Percentiles rank a stretch among this genome's conserved stretches.
Evolutionary conservation across 2,329 filamentous ascomycete genomes (phyloP).

Genomic region (Gremmenia infestans): DNA sequence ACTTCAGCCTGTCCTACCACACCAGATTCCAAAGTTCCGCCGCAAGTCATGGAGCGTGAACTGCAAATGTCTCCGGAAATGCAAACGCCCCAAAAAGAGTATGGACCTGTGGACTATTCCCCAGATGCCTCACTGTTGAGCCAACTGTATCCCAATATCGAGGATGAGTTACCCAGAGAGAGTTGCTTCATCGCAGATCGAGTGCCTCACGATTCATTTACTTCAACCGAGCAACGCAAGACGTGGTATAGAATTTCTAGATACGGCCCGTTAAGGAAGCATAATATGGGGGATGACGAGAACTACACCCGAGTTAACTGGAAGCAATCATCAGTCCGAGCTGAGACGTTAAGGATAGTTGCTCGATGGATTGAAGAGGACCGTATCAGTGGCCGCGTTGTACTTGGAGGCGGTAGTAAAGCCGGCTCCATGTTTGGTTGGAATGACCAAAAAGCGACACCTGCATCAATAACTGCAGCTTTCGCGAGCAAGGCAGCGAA

Average conservation of each 20-base stretch:
- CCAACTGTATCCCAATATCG: slow-evolving; percentile 25
- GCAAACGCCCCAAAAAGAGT: slow-evolving; percentile 1
- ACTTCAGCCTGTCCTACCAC: background rate
- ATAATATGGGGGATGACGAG: slow-evolving; percentile 53
- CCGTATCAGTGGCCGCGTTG: slow-evolving; percentile 48
- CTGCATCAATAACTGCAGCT: slow-evolving; percentile 41
- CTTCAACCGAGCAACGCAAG: slow-evolving; percentile 52
- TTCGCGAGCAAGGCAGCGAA: slow-evolving; percentile 19
- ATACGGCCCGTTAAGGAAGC: slow-evolving; percentile 51
- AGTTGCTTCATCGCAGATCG: slow-evolving; percentile 26
- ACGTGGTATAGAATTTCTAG: slow-evolving; percentile 62
- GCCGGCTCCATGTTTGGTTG: slow-evolving; percentile 55
- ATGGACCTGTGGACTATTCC: slow-evolving; percentile 22
- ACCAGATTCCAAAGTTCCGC: background rate
- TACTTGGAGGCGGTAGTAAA: slow-evolving; percentile 41
- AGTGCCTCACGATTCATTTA: slow-evolving; percentile 44
- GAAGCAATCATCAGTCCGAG: slow-evolving; percentile 48
- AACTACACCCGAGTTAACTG: slow-evolving; percentile 56
- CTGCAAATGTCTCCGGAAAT: background rate
- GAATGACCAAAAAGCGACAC: slow-evolving; percentile 47
- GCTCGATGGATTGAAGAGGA: slow-evolving; percentile 64
- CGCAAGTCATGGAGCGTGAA: background rate
- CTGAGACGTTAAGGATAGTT: slow-evolving; percentile 53
- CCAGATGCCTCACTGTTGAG: slow-evolving; percentile 23
- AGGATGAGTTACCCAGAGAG: slow-evolving; percentile 17